Base-by-base conservation (phyloP, 2,329 filamentous ascomycete species). In the Ambrosiella beaveri region DNA sequence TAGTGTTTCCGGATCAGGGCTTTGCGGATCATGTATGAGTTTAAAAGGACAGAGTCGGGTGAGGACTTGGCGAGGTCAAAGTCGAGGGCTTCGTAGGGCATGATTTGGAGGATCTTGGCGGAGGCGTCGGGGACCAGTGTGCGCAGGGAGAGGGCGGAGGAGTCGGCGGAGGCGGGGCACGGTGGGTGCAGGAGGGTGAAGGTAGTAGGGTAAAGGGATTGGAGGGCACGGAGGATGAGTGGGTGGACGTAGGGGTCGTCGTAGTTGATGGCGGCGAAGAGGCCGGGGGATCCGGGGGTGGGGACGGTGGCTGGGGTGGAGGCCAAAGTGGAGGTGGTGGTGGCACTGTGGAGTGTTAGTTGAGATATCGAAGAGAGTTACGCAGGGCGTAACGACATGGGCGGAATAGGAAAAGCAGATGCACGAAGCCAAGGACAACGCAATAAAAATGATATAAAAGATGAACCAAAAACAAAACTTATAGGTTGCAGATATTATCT, bases 1-100 rank as follows among this genome's bases (percentile, higher is more conserved):
- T 93, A 97, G 69, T 98, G 93, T 70, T 98, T 98, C 60, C 93
- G 81, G 65, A 97, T 97, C 17, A 98, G 75, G 0, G 93, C 93
- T 74, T 97, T 97, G 65, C 93, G 86, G 68, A 97, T 94, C 66
- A 96, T 79, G 70, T 96, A 97, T 66, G 88, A 87, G 70, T 96
- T 97, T 64, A 87, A 76, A 1, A 95, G 74, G 9, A 78, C 80
- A 0, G 79, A 81, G 0, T 70, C 67, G 0, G 85, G 71, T 63
- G 88, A 75, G 1, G 74, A 68, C 59, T 85, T 74, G 15, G 86
- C 78, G 65, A 85, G 81, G 57, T 86, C 82, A 68, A 95, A 97
- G 67, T 95, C 86, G 60, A 97, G 79, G 47, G 79, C 75, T 69
- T 98, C 93, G 71, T 98, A 98, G 39, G 86, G 80, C 1, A 81